Evolutionary conservation across 2,329 filamentous ascomycete species (phyloP).

Genomic region (Penicillium sp.): DNA sequence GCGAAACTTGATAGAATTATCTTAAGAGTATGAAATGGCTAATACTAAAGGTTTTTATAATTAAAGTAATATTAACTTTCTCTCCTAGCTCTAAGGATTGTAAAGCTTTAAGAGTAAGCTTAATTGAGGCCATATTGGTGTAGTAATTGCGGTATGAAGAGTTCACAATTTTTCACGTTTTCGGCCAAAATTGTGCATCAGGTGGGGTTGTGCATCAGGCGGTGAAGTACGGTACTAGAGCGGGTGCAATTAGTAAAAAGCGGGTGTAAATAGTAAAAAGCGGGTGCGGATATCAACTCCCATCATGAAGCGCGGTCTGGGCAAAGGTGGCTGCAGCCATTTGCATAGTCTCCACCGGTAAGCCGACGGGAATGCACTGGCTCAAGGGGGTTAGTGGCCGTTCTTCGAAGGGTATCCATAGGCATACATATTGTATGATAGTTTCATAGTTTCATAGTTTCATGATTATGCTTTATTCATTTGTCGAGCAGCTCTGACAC

Average conservation of each 20-base stretch:
- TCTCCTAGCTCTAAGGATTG: neutral
- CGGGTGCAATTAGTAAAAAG: no score
- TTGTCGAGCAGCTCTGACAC: neutral
- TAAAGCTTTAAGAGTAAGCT: neutral
- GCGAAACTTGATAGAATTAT: no score
- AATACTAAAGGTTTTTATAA: neutral
- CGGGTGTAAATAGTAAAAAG: no score
- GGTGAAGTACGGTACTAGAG: no score
- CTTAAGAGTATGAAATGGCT: neutral
- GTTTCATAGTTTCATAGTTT: no score
- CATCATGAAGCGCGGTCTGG: neutral
- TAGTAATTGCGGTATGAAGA: no score
- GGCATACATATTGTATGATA: no score
- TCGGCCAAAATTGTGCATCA: neutral
- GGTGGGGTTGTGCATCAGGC: neutral
- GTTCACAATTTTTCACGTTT: no score
- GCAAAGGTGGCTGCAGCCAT: neutral
- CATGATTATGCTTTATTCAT: no score
- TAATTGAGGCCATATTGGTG: neutral
- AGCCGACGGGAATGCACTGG: neutral
- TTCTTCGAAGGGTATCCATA: no score
- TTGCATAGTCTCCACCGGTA: neutral
- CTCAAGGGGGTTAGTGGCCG: slow-evolving; percentile 8
- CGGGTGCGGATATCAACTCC: no score
- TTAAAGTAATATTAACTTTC: neutral